Conservation (phyloP, 2,329 filamentous ascomycete genomes). For the Seiridium unicorne region DNA sequence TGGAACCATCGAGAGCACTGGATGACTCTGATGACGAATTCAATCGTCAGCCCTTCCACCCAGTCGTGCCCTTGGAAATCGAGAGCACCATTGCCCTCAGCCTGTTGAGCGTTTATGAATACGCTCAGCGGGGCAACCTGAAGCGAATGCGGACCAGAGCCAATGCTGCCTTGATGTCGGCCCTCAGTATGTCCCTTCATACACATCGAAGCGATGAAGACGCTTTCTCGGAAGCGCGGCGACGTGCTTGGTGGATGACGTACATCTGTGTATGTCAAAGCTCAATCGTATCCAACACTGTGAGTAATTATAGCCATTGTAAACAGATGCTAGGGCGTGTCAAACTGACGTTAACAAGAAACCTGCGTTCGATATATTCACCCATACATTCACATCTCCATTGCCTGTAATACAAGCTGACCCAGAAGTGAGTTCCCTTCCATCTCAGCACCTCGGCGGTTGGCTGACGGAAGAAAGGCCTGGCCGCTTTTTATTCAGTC, state of each 20-base stretch:
- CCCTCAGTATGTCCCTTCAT: conserved; percentile 44
- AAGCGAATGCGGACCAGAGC: conserved; percentile 49
- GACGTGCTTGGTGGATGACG: conserved; percentile 54
- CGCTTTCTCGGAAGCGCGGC: conserved; percentile 41
- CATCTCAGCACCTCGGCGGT: too few relatives aligned
- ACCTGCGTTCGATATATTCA: conserved; percentile 40
- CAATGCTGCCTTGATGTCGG: conserved; percentile 44
- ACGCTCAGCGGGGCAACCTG: conserved; percentile 50
- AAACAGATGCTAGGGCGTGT: conserved; percentile 6
- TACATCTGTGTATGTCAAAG: conserved; percentile 50
- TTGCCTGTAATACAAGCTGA: conserved; percentile 40
- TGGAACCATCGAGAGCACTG: conserved; percentile 43
- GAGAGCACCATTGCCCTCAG: conserved; percentile 47
- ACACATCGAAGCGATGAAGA: conserved; percentile 33
- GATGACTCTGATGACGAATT: conserved; percentile 30
- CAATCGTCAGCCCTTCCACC: conserved; percentile 40
- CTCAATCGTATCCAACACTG: conserved; percentile 48
- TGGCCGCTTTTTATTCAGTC: conserved; percentile 43
- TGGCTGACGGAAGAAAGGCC: conserved; percentile 25
- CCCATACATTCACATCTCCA: conserved; percentile 42
- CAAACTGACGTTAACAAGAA: conserved; percentile 24
- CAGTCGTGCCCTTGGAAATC: conserved; percentile 40
- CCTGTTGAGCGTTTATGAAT: conserved; percentile 50
- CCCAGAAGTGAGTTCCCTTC: conserved; percentile 31
- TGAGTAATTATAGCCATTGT: conserved; percentile 20